Evolutionary conservation across 2,329 filamentous ascomycete species (phyloP), one percentile per base, ranked within the genome.

Genomic region (Ceratocystis cubensis): DNA sequence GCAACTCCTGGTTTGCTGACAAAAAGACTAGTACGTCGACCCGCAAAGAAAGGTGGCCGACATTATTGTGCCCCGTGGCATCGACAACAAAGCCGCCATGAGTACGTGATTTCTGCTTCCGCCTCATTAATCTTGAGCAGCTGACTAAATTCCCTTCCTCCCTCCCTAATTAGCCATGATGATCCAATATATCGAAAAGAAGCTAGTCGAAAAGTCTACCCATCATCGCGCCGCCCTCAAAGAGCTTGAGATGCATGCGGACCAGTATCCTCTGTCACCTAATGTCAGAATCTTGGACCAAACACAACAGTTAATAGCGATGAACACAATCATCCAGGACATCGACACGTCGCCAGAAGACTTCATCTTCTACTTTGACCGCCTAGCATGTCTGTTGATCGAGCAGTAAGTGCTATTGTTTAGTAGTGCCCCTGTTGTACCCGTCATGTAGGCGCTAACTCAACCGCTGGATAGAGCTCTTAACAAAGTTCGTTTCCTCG

Each of bases 311-410:
- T 81, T 96, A 65, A 82, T 81, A 66, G 92, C 86, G 61, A 96
- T 99, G 83, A 92, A 90, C 74, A 96, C 92, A 0, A 88, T 96
- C 66, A 84, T 99, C 50, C 88, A 95, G 73, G 83, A 94, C 71
- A 87, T 89, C 20, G 82, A 86, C 61, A 93, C 91, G 0, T 79
- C 82, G 5, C 83, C 89, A 53, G 93, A 96, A 73, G 92, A 97
- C 71, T 97, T 96, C 74, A 90, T 96, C 69, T 97, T 97, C 76
- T 97, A 97, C 76, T 96, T 97, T 75, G 91, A 99, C 75, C 84
- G 94, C 46, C 79, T 97, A 46, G 85, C 89, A 1, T 85, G 88
- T n/a, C 79, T 96, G 64, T 80, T 97, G 30, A 84, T 97, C 61
- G 93, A 97, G 75, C 79, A 85, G 83, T 87, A 75, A 69, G 81